Percentiles rank a stretch among this genome's conserved stretches.
Evolutionary conservation across 768 basidiomycete species (phyloP).

Genomic region (Lentinus tigrinus): DNA sequence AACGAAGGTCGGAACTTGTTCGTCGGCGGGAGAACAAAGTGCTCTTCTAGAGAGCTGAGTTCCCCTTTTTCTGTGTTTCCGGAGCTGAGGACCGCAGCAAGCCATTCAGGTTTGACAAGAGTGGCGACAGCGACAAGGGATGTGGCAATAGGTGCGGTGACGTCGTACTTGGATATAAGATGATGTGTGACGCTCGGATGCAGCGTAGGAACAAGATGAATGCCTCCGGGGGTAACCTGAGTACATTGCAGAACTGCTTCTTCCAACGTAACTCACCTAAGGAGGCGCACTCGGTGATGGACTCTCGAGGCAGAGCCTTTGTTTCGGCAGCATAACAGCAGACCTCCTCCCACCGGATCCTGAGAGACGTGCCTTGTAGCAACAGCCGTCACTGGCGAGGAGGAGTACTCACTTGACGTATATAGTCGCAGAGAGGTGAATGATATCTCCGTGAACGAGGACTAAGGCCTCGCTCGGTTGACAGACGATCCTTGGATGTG

Average conservation of each 20-base stretch:
- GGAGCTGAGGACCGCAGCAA: constrained; percentile 55
- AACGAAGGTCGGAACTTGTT: constrained; percentile 61
- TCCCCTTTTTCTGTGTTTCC: constrained; percentile 34
- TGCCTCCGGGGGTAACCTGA: constrained; percentile 39
- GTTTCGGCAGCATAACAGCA: constrained; percentile 21
- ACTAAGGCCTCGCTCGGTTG: constrained; percentile 38
- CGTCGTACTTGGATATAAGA: constrained; percentile 48
- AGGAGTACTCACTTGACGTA: constrained; percentile 43
- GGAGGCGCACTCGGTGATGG: constrained; percentile 27
- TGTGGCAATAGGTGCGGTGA: constrained; percentile 49
- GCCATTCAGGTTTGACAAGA: constrained; percentile 69
- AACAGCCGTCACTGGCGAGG: not conserved
- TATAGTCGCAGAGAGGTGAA: constrained; percentile 46
- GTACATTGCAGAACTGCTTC: not conserved
- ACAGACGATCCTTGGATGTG: constrained; percentile 34
- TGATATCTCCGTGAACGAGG: constrained; percentile 53
- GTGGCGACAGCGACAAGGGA: constrained; percentile 59
- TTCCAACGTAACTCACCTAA: constrained; percentile 46
- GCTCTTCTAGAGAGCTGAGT: constrained; percentile 43
- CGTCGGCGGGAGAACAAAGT: constrained; percentile 48
- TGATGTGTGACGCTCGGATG: constrained; percentile 60
- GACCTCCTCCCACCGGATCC: constrained; percentile 28
- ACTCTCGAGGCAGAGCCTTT: not conserved
- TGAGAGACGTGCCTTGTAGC: not conserved
- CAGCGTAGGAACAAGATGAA: constrained; percentile 50